These are phyloP conservation scores for Verticillium nonalfalfae DNA, from an alignment of 2,329 filamentous ascomycete genomes.

Conservation along the genomic window DNA sequence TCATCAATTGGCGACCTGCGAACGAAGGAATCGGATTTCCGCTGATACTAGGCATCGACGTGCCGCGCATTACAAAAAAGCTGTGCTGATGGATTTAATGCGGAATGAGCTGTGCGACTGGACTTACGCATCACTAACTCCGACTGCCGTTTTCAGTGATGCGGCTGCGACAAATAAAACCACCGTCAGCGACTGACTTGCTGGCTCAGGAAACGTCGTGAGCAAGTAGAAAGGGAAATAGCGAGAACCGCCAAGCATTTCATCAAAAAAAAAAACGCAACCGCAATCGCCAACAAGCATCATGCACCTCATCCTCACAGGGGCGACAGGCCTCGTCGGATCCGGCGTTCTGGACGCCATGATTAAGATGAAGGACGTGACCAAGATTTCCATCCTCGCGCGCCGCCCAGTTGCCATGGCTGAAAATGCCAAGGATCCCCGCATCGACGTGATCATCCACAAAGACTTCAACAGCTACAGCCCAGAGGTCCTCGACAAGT, in stretches of 20 bases:
- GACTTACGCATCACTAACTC: background rate
- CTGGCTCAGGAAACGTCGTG: background rate
- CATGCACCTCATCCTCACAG: slow-evolving; percentile 62
- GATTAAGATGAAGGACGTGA: slow-evolving; percentile 48
- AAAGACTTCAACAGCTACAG: slow-evolving; percentile 60
- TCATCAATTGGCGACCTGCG: too few species aligned
- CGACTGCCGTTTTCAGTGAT: background rate
- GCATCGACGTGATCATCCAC: slow-evolving; percentile 61
- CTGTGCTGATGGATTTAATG: background rate
- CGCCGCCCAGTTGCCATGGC: slow-evolving; percentile 59
- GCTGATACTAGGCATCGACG: background rate
- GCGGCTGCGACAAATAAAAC: background rate
- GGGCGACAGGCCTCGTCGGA: slow-evolving; percentile 62
- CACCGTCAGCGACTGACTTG: background rate
- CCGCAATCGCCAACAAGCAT: slow-evolving; percentile 1
- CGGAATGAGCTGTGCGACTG: background rate
- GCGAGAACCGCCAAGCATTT: background rate
- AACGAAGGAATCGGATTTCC: background rate
- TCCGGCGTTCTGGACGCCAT: slow-evolving; percentile 55
- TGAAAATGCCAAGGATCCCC: slow-evolving; percentile 47
- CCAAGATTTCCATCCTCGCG: slow-evolving; percentile 62
- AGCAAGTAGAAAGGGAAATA: background rate
- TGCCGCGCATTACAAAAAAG: background rate
- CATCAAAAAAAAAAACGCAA: background rate
- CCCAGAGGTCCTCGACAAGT: slow-evolving; percentile 45